Evolutionary conservation across 208 protist species (phyloP).

Genomic region (Strigomonas culicis): DNA sequence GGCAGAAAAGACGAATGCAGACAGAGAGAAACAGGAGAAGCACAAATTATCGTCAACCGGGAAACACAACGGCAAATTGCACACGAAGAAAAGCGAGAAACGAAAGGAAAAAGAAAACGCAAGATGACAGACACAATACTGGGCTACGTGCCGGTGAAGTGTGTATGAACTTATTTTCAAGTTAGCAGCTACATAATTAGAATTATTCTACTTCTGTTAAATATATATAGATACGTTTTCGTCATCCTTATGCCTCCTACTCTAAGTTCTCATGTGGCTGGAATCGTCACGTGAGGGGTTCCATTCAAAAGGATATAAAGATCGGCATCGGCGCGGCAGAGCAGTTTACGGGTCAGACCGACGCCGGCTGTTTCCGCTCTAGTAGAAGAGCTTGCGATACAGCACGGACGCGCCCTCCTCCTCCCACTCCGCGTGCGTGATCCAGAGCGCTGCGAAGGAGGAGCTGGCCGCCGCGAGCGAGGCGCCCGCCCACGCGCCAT

Average conservation of each 20-base stretch:
- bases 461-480: conserved; percentile 76
- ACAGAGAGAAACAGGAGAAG: background rate
- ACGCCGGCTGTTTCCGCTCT: conserved; percentile 4
- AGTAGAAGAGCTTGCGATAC: conserved; percentile 68
- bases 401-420: conserved; percentile 70
- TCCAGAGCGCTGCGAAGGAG: conserved; percentile 75
- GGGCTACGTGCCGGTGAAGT: too few species aligned
- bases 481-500: conserved; percentile 73
- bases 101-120: background rate
- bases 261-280: too few species aligned
- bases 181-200: too few species aligned
- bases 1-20: background rate
- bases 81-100: background rate
- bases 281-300: too few species aligned
- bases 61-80: background rate
- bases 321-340: too few species aligned
- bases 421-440: conserved; percentile 65
- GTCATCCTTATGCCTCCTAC: too few species aligned
- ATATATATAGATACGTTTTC: too few species aligned
- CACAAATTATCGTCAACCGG: background rate
- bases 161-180: too few species aligned
- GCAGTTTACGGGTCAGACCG: too few species aligned
- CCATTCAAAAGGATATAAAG: too few species aligned
- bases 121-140: too few species aligned
- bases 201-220: too few species aligned